Evolutionary conservation across 106 monocot species (phyloP).

Genomic region (Chionographis japonica): DNA sequence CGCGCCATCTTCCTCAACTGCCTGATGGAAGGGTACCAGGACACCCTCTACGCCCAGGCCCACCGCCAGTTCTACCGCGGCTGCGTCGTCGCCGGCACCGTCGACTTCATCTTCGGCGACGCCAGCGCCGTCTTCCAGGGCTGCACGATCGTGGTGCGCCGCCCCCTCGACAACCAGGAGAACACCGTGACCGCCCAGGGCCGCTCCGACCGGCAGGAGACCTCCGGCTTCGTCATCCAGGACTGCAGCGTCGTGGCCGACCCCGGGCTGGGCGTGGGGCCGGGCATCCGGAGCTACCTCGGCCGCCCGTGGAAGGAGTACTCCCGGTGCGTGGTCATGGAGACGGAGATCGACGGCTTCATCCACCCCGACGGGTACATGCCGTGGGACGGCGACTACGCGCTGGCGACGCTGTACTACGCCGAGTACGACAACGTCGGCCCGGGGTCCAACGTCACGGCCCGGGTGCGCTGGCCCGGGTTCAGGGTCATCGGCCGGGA

Average conservation of each 20-base stretch:
- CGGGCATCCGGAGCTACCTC: conserved; percentile 30
- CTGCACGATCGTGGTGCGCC: conserved; percentile 55
- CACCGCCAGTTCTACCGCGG: conserved; percentile 76
- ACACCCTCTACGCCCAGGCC: conserved; percentile 71
- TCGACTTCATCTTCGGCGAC: conserved; percentile 90
- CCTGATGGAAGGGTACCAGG: conserved; percentile 68
- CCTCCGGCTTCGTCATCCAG: conserved; percentile 64
- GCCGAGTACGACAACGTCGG: conserved; percentile 63
- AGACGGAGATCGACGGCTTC: conserved; percentile 43
- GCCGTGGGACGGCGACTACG: conserved; percentile 48
- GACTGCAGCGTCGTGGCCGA: conserved; percentile 46
- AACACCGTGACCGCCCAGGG: conserved; percentile 67
- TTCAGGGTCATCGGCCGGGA: conserved; percentile 28
- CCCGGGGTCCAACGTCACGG: conserved; percentile 23
- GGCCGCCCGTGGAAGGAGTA: conserved; percentile 79
- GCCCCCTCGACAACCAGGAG: conserved; percentile 42
- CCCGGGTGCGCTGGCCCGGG: conserved; percentile 56
- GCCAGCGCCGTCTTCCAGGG: conserved; percentile 79
- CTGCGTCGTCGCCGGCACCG: conserved; percentile 72
- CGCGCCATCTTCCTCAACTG: conserved; percentile 56
- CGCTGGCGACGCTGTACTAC: conserved; percentile 45
- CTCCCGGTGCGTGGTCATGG: conserved; percentile 57
- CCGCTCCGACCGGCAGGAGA: conserved; percentile 53
- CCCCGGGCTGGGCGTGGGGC: conserved; percentile 9
- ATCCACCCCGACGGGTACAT: conserved; percentile 58